Percentiles rank a stretch among this genome's conserved stretches.
Conservation (phyloP, 495 filamentous ascomycete species). For the Pyrenula aspistea region DNA sequence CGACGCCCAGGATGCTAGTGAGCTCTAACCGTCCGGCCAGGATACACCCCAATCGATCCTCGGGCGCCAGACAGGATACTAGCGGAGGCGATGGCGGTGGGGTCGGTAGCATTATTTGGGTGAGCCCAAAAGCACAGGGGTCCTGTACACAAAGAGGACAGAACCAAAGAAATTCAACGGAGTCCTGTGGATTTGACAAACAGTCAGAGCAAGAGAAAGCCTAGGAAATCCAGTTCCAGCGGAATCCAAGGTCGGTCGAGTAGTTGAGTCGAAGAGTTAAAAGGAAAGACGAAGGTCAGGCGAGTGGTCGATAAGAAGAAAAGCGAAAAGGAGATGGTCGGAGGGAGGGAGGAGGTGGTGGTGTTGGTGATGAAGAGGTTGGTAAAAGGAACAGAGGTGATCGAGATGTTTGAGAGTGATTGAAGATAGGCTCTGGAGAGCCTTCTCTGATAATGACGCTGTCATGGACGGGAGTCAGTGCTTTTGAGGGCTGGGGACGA, state of each 20-base stretch:
- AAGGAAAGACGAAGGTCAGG: not conserved
- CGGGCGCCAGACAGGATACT: slow-evolving; percentile 46
- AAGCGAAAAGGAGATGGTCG: not conserved
- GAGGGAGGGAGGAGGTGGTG: not conserved
- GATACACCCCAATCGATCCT: slow-evolving; percentile 78
- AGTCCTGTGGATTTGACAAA: too few species aligned
- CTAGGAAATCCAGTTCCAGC: not conserved
- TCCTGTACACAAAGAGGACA: not conserved
- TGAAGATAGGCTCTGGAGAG: not conserved
- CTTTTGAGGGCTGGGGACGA: not conserved
- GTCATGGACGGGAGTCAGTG: not conserved
- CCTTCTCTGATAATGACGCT: not conserved
- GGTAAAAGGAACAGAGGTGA: too few species aligned
- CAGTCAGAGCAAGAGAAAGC: not conserved
- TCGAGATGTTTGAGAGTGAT: not conserved
- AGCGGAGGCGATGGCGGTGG: slow-evolving; percentile 46
- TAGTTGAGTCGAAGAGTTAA: too few species aligned
- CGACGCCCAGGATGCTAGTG: slow-evolving; percentile 76
- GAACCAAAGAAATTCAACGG: not conserved
- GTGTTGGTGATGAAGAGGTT: not conserved
- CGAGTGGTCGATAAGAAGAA: not conserved
- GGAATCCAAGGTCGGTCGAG: not conserved
- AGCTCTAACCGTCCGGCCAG: slow-evolving; percentile 75
- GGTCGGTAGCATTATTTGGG: slow-evolving; percentile 40
- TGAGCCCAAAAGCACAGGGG: not conserved